Evolutionary conservation across 2,329 filamentous ascomycete species (phyloP), one percentile per base, ranked within the genome.

Genomic region (Claviceps digitariae): DNA sequence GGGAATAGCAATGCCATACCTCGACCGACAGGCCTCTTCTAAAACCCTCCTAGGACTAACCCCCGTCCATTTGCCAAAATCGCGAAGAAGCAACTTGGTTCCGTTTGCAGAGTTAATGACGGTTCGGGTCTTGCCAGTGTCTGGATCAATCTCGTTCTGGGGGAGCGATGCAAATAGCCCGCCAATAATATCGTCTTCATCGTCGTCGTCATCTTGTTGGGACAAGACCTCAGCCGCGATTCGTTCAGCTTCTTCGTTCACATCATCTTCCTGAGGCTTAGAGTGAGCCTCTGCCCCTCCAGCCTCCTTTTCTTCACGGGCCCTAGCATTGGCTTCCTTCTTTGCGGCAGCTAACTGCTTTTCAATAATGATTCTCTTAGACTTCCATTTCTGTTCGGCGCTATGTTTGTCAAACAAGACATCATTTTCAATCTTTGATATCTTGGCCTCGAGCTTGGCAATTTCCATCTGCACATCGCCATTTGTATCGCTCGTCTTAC

Each of bases 21-120:
- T 84, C 57, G 89, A 81, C 60, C 86, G 84, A 65, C 90, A 94
- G n/a, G 87, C 81, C 66, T 96, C 90, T 66, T 96, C 90, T 13
- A 97, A 70, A 29, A 87, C 76, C 58, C 86, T 78, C 57, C 82
- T 79, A 17, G 91, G 90, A 60, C 74, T 86, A 31, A 95, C 69
- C 8, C 91, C 90, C 15, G 79, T 79, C 73, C 82, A 83, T 66
- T 88, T 89, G 1, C 88, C 90, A 74, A 97, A 96, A 61, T 96
- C 86, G 45, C 87, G 77, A 49, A 95, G 77, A 1, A 73, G 76
- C 4, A 89, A 68, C 54, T 77, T 81, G 6, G 71, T 64, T 1
- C 80, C 76, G 57, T 78, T 67, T 52, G 71, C 59, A 48, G 73
- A 70, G 61, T 75, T 80, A 45, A 81, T 71, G 43, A 78, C 75